A percentile compares a stretch with the other conserved stretches of the same genome.
Conservation (phyloP, 2,329 filamentous ascomycete genomes). For the Gaeumannomyces sp. region DNA sequence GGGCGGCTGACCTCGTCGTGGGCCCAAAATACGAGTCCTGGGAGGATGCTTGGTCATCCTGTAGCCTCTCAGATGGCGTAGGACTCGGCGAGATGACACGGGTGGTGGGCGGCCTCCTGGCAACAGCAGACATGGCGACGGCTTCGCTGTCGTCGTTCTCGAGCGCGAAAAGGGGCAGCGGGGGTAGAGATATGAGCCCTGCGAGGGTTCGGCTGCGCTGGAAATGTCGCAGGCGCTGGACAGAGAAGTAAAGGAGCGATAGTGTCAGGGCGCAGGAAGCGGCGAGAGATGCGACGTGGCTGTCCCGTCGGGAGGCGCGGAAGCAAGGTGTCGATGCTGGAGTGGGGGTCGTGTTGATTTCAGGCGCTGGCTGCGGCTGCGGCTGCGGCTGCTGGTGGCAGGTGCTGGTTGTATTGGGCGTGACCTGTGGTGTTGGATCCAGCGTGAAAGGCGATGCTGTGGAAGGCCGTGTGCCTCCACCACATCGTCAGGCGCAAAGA, state of each 20-base stretch:
- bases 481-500: conserved; percentile 39
- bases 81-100: conserved; percentile 88
- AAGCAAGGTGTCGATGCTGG: conserved; percentile 22
- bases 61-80: conserved; percentile 55
- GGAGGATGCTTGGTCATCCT: conserved; percentile 35
- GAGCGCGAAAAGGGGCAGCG: conserved; percentile 54
- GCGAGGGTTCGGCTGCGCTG: conserved; percentile 44
- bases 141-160: conserved; percentile 17
- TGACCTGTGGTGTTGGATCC: conserved; percentile 37
- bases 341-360: neutral
- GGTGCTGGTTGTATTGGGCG: neutral
- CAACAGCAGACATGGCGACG: conserved; percentile 41
- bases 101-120: conserved; percentile 66
- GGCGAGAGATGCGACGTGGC: conserved; percentile 16
- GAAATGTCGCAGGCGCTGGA: conserved; percentile 35
- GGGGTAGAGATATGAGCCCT: conserved; percentile 49
- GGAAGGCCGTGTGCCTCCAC: conserved; percentile 45
- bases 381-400: conserved; percentile 1
- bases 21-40: conserved; percentile 62
- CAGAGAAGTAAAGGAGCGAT: conserved; percentile 6
- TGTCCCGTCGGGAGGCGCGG: conserved; percentile 9
- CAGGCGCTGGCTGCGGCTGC: neutral
- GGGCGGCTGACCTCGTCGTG: conserved; percentile 67
- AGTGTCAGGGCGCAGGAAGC: conserved; percentile 18
- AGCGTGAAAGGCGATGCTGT: conserved; percentile 47